Base-by-base conservation (phyloP, 1,139 yeast species). In the Meyerozyma elateridarum region DNA sequence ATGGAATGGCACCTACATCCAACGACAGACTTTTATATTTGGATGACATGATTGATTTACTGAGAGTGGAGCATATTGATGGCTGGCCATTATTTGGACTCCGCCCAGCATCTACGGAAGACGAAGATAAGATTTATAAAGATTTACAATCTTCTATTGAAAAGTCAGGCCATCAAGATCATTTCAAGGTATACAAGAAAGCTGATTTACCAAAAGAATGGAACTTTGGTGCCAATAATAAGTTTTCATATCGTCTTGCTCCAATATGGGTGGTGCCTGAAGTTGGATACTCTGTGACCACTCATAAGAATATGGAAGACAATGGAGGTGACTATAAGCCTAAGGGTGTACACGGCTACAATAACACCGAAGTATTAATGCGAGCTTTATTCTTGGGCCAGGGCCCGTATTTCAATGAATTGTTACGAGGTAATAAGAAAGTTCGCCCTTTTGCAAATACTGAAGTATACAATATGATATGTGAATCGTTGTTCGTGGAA, bases 31-130 rank as follows among this genome's bases (percentile, higher is more conserved):
- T 83, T 6, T 59, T 85, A 2, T 77, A 74, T 44, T 55, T 85
- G 35, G 95, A 85, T 50, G 91, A 85, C 43, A 41, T 83, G 12
- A 56, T 85, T 6, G 79, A 80, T 45, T 41, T 70, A 40, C 46
- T 54, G 2, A 61, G 68, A 28, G 67, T 84, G 31, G 80, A 77
- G 36, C 79, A 79, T 47, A 59, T 72, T 26, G 91, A 82, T 49
- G 95, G 94, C n/a, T 84, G 93, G 89, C 95, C 95, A n/a, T 61
- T 85, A 37, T 79, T 70, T 45, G 95, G 94, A 0, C 59, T 85
- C 30, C 67, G 93, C 28, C 91, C 93, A 7, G 59, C 48, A 29
- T 37, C 51, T 1, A 54, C 63, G 22, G 46, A 41, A 30, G 41
- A 59, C 0, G 53, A 64, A 2, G 59, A 59, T 4, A 67, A 64